A percentile compares a stretch with the other conserved stretches of the same genome.
Conservation (phyloP, 345 rosid species). For the Conringia planisiliqua region DNA sequence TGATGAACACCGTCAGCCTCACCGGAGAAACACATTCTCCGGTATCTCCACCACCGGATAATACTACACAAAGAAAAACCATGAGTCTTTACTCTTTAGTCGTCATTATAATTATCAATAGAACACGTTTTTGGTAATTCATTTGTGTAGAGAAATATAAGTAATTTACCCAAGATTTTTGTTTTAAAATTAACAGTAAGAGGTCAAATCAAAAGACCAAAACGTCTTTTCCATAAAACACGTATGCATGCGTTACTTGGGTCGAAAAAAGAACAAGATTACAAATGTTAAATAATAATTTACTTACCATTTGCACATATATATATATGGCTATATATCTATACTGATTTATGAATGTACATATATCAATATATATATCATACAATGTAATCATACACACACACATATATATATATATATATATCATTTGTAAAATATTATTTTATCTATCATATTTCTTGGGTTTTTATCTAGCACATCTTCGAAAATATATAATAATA, state of each 20-base stretch:
- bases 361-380: too few species aligned
- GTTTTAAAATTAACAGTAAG: background rate
- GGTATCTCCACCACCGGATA: background rate
- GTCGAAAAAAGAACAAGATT: background rate
- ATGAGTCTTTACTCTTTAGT: background rate
- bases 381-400: too few species aligned
- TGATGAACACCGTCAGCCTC: conserved; percentile 68
- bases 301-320: background rate
- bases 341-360: too few species aligned
- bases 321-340: background rate
- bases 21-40: conserved; percentile 8
- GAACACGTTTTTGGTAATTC: background rate
- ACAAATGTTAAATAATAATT: background rate
- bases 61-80: background rate
- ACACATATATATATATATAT: background rate
- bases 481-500: too few species aligned
- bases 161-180: background rate
- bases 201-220: conserved; percentile 19
- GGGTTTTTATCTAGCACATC: too few species aligned
- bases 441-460: background rate
- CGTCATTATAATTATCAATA: background rate
- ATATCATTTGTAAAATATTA: background rate
- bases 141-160: background rate
- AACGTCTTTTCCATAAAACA: conserved; percentile 20
- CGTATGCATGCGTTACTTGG: conserved; percentile 27